Base-by-base conservation (phyloP, 495 filamentous ascomycete genomes). In the Neurospora sp. region DNA sequence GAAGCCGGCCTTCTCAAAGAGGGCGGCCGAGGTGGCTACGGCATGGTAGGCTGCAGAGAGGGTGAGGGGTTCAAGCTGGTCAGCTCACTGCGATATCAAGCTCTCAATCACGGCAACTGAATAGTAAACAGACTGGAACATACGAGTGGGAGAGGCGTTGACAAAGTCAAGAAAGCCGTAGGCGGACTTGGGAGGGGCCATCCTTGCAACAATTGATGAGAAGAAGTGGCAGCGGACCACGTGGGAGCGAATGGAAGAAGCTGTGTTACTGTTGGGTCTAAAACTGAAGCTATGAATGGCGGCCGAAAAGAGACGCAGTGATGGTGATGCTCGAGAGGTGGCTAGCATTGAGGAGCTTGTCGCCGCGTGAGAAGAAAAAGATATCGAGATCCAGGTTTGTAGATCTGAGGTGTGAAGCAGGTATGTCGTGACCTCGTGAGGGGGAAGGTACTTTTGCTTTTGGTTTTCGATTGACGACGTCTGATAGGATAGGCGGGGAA, bases 91-190 rank as follows among this genome's bases (percentile, higher is more conserved):
- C 11, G 6, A 66, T 9, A 6, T 35, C 27, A 9, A 27, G 6
- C 31, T 18, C 4, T 10, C 14, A 8, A 66, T 4, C 54, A 37
- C 54, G 27, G 18, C 31, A 66, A 18, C 54, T 27, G 54, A 5
- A 6, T 3, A 35, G 12, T 31, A 35, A 27, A 62, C 54, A 31
- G 18, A 35, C 23, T 35, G 38, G 39, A 35, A 75, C 90, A 75
- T 89, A 99, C 96, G 95, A 73, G 94, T 97, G 14, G 96, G 96
- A 70, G 94, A 97, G 72, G 91, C 91, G 83, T 98, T 71, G 70
- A 71, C 70, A 48, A 71, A 71, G 70, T 71, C 70, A 18, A 71
- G 70, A 42, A 71, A 71, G 23, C 42, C 70, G 70, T 40, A 31
- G 70, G 92, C 94, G 71, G 89, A 85, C 40, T 87, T 82, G 71